Conservation (phyloP, 345 rosid species). For the Syzygium aromaticum region DNA sequence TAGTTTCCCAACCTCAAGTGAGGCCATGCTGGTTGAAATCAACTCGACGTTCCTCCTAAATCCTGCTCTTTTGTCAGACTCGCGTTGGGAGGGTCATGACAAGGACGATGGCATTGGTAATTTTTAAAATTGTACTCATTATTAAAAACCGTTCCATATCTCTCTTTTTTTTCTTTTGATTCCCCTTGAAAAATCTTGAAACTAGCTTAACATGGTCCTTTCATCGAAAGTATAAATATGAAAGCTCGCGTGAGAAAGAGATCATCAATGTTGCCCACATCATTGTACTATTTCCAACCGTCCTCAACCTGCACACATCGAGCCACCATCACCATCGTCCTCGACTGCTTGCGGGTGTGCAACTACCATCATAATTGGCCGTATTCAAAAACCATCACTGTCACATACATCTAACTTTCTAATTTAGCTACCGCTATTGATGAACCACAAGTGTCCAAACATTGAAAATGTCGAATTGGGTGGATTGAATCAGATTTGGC, state of each 20-base stretch:
- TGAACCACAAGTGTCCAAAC: not conserved
- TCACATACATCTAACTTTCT: too few species aligned
- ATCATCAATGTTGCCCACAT: not conserved
- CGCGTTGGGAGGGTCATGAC: not conserved
- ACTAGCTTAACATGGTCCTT: not conserved
- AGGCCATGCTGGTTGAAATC: too few species aligned
- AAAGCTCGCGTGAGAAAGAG: not conserved
- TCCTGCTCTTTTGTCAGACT: accelerated
- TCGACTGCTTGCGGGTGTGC: not conserved
- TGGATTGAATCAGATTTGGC: accelerated
- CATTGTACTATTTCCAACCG: not conserved
- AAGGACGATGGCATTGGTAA: not conserved
- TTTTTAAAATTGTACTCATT: not conserved
- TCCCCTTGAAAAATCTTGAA: accelerated
- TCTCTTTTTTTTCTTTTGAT: accelerated
- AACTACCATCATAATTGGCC: not conserved
- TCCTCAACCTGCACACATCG: accelerated
- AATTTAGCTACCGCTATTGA: accelerated
- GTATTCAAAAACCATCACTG: not conserved
- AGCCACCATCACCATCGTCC: not conserved
- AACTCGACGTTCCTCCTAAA: not conserved
- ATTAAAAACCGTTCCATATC: not conserved
- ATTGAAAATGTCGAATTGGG: not conserved
- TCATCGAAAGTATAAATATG: not conserved
- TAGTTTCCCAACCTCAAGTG: not conserved